Evolutionary conservation across 495 filamentous ascomycete genomes (phyloP).

Genomic region (Aspergillus haitiensis): DNA sequence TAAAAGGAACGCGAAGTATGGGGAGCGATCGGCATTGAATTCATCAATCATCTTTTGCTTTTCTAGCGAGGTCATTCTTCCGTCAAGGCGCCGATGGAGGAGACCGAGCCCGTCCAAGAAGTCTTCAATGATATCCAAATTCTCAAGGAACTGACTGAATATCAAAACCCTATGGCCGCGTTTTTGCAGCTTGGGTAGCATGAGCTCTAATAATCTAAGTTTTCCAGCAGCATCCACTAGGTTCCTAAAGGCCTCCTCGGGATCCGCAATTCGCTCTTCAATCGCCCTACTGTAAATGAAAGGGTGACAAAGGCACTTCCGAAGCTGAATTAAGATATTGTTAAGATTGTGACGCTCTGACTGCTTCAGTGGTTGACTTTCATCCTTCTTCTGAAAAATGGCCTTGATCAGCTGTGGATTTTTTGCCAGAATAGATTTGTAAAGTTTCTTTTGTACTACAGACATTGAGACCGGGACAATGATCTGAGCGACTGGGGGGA

Average conservation of each 20-base stretch:
- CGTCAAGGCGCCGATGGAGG: slow-evolving; percentile 78
- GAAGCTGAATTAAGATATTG: slow-evolving; percentile 94
- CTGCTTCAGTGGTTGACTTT: slow-evolving; percentile 49
- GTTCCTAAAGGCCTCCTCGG: slow-evolving; percentile 64
- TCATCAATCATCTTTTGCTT: slow-evolving; percentile 93
- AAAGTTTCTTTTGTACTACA: slow-evolving; percentile 87
- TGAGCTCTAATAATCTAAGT: slow-evolving; percentile 77
- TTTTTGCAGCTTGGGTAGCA: slow-evolving; percentile 86
- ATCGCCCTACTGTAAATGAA: slow-evolving; percentile 89
- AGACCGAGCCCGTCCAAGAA: slow-evolving; percentile 74
- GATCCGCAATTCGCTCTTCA: slow-evolving; percentile 67
- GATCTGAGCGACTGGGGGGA: slow-evolving; percentile 91
- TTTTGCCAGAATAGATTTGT: slow-evolving; percentile 87
- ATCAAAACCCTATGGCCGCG: slow-evolving; percentile 91
- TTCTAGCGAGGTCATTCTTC: slow-evolving; percentile 71
- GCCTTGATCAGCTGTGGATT: slow-evolving; percentile 86
- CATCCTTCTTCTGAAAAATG: slow-evolving; percentile 66
- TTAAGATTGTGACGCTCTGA: slow-evolving; percentile 74
- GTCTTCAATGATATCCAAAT: slow-evolving; percentile 88
- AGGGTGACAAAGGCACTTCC: slow-evolving; percentile 93
- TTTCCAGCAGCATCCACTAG: slow-evolving; percentile 91
- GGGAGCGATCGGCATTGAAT: slow-evolving; percentile 83
- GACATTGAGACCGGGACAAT: slow-evolving; percentile 94
- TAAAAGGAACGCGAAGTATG: slow-evolving; percentile 83
- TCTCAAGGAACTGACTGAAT: slow-evolving; percentile 93